Conservation (phyloP, 2,329 filamentous ascomycete species). For the Ceratocystis smalleyi region DNA sequence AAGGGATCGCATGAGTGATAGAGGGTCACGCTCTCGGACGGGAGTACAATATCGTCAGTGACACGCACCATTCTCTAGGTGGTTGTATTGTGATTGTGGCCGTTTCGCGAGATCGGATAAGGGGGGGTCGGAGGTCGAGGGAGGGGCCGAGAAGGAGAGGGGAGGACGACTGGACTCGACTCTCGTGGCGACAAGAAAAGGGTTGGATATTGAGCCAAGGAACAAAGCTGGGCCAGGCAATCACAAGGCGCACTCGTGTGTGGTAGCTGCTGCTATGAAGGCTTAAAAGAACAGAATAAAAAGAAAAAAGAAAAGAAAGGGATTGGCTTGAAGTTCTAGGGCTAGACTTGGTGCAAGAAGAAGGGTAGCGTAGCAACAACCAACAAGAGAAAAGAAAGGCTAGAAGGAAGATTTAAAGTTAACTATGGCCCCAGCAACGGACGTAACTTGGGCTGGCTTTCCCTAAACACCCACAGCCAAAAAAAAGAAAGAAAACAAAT, state of each 20-base stretch:
- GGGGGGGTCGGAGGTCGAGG: background rate
- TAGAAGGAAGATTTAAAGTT: conserved; percentile 3
- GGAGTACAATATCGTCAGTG: conserved; percentile 61
- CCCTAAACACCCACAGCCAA: background rate
- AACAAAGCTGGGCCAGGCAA: background rate
- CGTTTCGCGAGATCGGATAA: background rate
- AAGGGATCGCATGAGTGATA: conserved; percentile 80
- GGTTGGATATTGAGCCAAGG: background rate
- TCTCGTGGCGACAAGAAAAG: background rate
- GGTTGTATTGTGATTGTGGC: conserved; percentile 10
- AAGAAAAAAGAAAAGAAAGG: background rate
- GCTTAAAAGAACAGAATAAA: background rate
- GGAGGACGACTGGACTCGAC: background rate
- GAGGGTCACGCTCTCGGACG: conserved; percentile 66
- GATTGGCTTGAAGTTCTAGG: background rate
- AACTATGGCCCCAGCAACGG: background rate
- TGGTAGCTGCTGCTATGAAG: background rate
- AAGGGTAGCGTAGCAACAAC: background rate
- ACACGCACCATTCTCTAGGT: conserved; percentile 62
- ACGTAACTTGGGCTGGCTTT: background rate
- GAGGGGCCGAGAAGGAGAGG: background rate
- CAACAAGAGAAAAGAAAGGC: background rate
- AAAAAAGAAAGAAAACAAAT: background rate
- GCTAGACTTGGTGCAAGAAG: background rate
- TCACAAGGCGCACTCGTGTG: background rate